phyloP scores from a whole-genome alignment of 495 filamentous ascomycete genomes.

The Talaromyces borbonicus region DNA sequence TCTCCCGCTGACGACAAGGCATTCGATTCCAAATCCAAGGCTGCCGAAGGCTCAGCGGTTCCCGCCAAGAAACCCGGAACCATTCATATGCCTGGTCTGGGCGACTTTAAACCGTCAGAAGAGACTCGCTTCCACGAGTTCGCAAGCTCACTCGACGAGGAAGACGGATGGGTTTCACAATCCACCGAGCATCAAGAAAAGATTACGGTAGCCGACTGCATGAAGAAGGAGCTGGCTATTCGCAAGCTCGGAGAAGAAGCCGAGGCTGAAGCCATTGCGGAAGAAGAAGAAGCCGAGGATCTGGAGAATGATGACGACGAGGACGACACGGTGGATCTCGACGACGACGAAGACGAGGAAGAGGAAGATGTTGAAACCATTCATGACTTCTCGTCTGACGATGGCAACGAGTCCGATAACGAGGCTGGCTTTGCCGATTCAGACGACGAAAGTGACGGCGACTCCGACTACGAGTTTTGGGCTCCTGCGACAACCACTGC shows the following conservation, averaged over 20 bases:
- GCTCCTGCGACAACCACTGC: constrained; percentile 50
- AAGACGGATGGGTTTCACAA: constrained; percentile 79
- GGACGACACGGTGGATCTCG: constrained; percentile 31
- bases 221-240: constrained; percentile 83
- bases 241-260: constrained; percentile 81
- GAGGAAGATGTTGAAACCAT: constrained; percentile 53
- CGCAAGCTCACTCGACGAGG: constrained; percentile 65
- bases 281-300: constrained; percentile 55
- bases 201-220: constrained; percentile 79
- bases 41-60: constrained; percentile 9
- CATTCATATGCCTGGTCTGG: constrained; percentile 33
- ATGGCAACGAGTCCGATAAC: constrained; percentile 90
- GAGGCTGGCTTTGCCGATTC: constrained; percentile 89
- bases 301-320: constrained; percentile 47
- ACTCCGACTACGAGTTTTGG: constrained; percentile 71
- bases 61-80: constrained; percentile 14
- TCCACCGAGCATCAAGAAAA: constrained; percentile 51
- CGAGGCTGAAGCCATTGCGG: constrained; percentile 72
- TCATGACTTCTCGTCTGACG: constrained; percentile 52
- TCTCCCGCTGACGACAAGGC: constrained; percentile 18
- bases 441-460: constrained; percentile 70
- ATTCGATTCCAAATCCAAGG: no score
- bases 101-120: constrained; percentile 54
- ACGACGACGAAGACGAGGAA: constrained; percentile 32
- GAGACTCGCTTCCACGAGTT: constrained; percentile 87